These are phyloP conservation scores for Hericium rajendrae DNA, from an alignment of 768 basidiomycete species.

Conservation along the genomic window DNA sequence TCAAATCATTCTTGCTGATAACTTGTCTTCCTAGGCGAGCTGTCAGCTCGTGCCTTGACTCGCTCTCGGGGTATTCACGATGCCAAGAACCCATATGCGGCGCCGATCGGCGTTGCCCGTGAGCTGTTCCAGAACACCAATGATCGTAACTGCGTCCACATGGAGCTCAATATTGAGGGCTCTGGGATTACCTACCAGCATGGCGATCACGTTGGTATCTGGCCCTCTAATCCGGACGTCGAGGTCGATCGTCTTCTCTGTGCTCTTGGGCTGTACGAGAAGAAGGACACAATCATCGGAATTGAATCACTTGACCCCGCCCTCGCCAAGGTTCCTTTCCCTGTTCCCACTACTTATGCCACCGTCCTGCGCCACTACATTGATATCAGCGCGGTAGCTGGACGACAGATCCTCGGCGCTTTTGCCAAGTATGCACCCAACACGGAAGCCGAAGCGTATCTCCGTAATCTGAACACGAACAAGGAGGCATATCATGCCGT, in stretches of 20 bases:
- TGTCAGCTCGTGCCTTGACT: constrained; percentile 88
- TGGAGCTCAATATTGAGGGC: constrained; percentile 89
- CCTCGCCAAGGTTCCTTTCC: constrained; percentile 97
- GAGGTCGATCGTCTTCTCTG: constrained; percentile 87
- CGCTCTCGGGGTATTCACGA: constrained; percentile 95
- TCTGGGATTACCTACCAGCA: constrained; percentile 98
- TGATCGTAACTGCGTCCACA: constrained; percentile 87
- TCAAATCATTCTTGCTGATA: background rate
- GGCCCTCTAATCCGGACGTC: constrained; percentile 89
- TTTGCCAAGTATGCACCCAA: constrained; percentile 85
- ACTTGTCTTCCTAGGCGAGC: constrained; percentile 54
- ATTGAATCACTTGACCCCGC: constrained; percentile 98
- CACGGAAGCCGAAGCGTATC: constrained; percentile 59
- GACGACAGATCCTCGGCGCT: constrained; percentile 85
- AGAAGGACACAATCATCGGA: constrained; percentile 75
- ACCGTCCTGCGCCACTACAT: constrained; percentile 95
- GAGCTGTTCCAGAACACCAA: constrained; percentile 74
- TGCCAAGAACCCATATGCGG: constrained; percentile 92
- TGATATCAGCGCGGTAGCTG: constrained; percentile 90
- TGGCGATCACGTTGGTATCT: constrained; percentile 95
- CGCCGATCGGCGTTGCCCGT: constrained; percentile 64
- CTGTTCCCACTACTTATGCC: constrained; percentile 89
- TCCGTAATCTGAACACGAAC: constrained; percentile 73
- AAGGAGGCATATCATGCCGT: constrained; percentile 81
- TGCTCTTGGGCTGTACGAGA: constrained; percentile 73